These are phyloP conservation scores for Botrytis sinoallii DNA, from an alignment of 2,329 filamentous ascomycete genomes.

Conservation along the genomic window DNA sequence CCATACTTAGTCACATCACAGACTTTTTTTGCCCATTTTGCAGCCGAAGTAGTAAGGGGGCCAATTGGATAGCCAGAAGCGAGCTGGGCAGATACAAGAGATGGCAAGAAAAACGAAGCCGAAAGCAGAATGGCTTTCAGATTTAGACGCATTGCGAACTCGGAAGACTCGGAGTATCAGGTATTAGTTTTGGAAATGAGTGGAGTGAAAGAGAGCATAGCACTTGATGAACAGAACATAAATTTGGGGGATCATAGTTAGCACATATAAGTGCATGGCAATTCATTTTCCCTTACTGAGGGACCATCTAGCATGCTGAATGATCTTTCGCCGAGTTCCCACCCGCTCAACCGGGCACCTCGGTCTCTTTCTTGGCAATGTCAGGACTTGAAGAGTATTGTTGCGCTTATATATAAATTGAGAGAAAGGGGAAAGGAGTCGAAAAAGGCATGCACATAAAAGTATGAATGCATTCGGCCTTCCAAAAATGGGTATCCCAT, in stretches of 20 bases:
- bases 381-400: background rate
- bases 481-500: background rate
- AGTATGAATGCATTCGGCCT: background rate
- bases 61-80: slow-evolving; percentile 24
- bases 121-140: background rate
- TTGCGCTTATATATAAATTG: background rate
- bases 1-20: slow-evolving; percentile 48
- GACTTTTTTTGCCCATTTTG: slow-evolving; percentile 27
- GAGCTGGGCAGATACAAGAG: slow-evolving; percentile 13
- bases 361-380: background rate
- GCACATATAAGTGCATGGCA: background rate
- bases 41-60: slow-evolving; percentile 25
- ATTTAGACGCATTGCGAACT: background rate
- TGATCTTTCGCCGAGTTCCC: background rate
- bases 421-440: background rate
- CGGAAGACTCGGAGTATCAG: background rate
- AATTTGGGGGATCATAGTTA: background rate
- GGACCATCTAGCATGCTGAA: background rate
- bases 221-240: background rate
- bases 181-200: background rate
- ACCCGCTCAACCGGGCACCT: background rate
- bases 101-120: slow-evolving; percentile 4
- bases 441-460: background rate
- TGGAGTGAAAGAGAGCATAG: background rate
- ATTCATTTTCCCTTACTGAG: background rate